Conservation (phyloP, 768 basidiomycete genomes). For the Boletellus sp. region DNA sequence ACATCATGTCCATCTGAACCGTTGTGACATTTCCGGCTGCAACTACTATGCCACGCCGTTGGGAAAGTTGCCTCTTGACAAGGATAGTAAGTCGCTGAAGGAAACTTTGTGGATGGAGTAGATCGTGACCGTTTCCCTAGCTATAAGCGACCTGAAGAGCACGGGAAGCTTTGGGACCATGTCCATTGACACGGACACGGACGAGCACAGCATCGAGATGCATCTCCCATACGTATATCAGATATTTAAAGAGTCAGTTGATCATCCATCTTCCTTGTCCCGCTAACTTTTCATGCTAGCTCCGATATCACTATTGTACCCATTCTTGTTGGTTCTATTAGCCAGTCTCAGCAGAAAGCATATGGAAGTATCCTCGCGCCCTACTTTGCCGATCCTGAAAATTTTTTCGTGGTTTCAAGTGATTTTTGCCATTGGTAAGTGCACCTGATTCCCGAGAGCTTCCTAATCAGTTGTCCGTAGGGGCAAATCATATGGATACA, state of each 20-base stretch:
- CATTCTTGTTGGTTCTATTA: constrained; percentile 81
- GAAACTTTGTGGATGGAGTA: not conserved
- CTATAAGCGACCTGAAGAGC: constrained; percentile 11
- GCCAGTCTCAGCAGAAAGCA: constrained; percentile 50
- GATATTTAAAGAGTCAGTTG: constrained; percentile 69
- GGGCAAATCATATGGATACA: constrained; percentile 85
- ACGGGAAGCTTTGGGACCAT: constrained; percentile 60
- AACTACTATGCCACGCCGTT: constrained; percentile 79
- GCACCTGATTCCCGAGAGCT: not conserved
- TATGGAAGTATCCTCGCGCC: constrained; percentile 76
- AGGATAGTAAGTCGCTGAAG: constrained; percentile 54
- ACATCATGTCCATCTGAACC: constrained; percentile 83
- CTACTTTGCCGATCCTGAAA: constrained; percentile 73
- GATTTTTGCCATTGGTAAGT: constrained; percentile 97
- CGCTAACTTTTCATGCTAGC: constrained; percentile 34
- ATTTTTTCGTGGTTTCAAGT: constrained; percentile 86
- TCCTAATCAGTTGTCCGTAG: constrained; percentile 34
- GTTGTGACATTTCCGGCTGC: constrained; percentile 84
- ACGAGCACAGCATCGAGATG: constrained; percentile 98
- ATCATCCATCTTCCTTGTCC: not conserved
- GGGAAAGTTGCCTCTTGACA: constrained; percentile 76
- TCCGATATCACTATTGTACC: constrained; percentile 81
- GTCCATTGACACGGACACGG: constrained; percentile 70
- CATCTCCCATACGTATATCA: constrained; percentile 90
- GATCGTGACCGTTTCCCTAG: constrained; percentile 13